A percentile compares a stretch with the other conserved stretches of the same genome.
These are phyloP conservation scores for Pachysandra terminalis DNA, from an alignment of 164 flowering plant genomes.

Conservation along the genomic window DNA sequence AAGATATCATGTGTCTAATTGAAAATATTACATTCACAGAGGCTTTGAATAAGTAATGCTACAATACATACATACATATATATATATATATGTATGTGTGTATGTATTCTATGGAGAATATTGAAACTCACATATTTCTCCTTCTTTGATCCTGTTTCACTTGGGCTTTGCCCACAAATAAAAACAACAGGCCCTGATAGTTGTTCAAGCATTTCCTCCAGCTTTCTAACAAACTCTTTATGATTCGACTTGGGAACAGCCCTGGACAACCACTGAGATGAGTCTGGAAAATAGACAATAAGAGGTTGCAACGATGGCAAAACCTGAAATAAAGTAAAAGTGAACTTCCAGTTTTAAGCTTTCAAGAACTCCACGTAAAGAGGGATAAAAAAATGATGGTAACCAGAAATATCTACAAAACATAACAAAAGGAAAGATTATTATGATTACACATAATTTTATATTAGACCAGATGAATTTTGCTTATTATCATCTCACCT, in stretches of 20 bases:
- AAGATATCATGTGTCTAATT: no score
- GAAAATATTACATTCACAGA: no score
- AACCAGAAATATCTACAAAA: neutral
- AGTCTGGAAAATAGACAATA: constrained; percentile 93
- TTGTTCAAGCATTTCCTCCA: constrained; percentile 75
- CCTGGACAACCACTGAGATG: constrained; percentile 79
- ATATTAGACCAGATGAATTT: neutral
- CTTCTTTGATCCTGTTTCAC: constrained; percentile 79
- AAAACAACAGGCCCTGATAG: constrained; percentile 84
- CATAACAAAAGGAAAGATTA: neutral
- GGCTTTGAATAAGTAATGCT: no score
- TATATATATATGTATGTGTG: neutral
- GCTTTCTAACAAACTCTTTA: constrained; percentile 63
- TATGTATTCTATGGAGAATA: no score
- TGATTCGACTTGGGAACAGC: constrained; percentile 82
- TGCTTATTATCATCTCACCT: constrained; percentile 40
- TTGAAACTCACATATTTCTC: constrained; percentile 13
- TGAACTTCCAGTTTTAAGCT: neutral
- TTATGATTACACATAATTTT: no score
- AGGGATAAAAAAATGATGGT: neutral
- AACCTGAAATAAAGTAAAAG: constrained; percentile 50
- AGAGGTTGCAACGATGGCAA: constrained; percentile 73
- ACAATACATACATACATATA: neutral
- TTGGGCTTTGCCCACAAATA: constrained; percentile 92
- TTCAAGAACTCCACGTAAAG: no score